phyloP scores from a whole-genome alignment of 257 asterid species.

The Knoxia roxburghii region DNA sequence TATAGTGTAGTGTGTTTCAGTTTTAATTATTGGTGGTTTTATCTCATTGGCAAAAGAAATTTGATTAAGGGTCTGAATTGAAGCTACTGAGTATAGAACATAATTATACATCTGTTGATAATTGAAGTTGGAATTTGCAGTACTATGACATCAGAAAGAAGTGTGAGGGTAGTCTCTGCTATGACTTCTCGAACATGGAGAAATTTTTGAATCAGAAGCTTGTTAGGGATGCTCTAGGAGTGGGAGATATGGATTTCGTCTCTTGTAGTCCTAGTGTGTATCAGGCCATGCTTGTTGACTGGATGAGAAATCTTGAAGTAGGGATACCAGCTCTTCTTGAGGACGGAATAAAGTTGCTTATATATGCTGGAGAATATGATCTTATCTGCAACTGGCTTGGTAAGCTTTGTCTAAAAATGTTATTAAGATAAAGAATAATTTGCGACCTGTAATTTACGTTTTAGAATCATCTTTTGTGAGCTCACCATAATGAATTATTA shows the following conservation, averaged over 20 bases:
- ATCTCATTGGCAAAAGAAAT: neutral
- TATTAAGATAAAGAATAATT: neutral
- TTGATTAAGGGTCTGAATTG: neutral
- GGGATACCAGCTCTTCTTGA: constrained; percentile 75
- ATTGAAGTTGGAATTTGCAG: constrained; percentile 29
- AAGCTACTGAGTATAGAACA: neutral
- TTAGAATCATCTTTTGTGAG: neutral
- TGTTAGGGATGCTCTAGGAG: constrained; percentile 56
- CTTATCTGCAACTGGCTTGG: constrained; percentile 83
- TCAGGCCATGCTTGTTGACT: constrained; percentile 75
- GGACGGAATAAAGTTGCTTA: constrained; percentile 58
- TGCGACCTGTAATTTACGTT: neutral
- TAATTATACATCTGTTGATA: neutral
- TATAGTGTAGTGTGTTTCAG: neutral
- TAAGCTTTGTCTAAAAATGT: constrained; percentile 19
- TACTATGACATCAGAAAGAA: constrained; percentile 70
- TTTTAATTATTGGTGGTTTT: neutral
- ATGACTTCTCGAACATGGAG: constrained; percentile 76
- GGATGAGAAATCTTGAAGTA: constrained; percentile 82
- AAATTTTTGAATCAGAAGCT: constrained; percentile 50
- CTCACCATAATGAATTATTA: neutral
- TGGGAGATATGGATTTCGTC: constrained; percentile 64
- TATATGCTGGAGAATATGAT: constrained; percentile 76
- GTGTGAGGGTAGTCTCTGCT: constrained; percentile 69
- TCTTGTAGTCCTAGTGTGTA: constrained; percentile 64